A percentile compares a stretch with the other conserved stretches of the same genome.
Conservation (phyloP, 2,329 filamentous ascomycete genomes). For the Ophiocordyceps camponoti-rufipedis region DNA sequence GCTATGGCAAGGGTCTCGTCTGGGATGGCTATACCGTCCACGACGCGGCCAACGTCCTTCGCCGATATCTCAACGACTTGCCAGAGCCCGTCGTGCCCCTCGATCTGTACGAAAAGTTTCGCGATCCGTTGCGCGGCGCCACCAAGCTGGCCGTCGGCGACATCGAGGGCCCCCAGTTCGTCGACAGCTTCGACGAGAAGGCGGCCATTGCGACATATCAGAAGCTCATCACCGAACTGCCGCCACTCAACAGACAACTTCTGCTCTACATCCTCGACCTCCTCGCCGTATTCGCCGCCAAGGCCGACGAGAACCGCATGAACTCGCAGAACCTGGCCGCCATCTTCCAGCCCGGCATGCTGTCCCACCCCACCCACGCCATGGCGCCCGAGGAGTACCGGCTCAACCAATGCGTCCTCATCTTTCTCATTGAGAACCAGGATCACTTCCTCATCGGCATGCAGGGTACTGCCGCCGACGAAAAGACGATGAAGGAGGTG, state of each 20-base stretch:
- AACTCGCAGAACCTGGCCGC: slow-evolving; percentile 84
- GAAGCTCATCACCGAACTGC: slow-evolving; percentile 76
- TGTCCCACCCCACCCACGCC: slow-evolving; percentile 84
- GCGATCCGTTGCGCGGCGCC: slow-evolving; percentile 56
- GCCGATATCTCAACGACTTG: slow-evolving; percentile 87
- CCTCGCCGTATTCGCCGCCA: slow-evolving; percentile 90
- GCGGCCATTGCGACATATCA: slow-evolving; percentile 73
- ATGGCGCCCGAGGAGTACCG: slow-evolving; percentile 93
- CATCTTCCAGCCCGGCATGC: slow-evolving; percentile 92
- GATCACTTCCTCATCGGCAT: slow-evolving; percentile 97
- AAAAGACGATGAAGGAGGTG: slow-evolving; percentile 47
- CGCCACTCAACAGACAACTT: slow-evolving; percentile 81
- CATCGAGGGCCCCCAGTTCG: slow-evolving; percentile 48
- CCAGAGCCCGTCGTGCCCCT: slow-evolving; percentile 93
- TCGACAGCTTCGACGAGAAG: slow-evolving; percentile 43
- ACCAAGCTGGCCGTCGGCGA: slow-evolving; percentile 58
- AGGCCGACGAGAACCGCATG: slow-evolving; percentile 94
- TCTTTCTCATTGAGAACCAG: slow-evolving; percentile 96
- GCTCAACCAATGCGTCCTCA: slow-evolving; percentile 88
- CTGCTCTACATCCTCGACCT: slow-evolving; percentile 91
- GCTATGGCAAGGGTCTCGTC: slow-evolving; percentile 90
- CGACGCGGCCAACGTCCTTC: slow-evolving; percentile 90
- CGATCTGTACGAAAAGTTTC: slow-evolving; percentile 81
- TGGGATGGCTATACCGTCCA: slow-evolving; percentile 98
- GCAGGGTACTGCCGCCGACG: slow-evolving; percentile 96